A percentile compares a stretch with the other conserved stretches of the same genome.
Conservation (phyloP, 169 alveolate species). For the Babesia caballi region DNA sequence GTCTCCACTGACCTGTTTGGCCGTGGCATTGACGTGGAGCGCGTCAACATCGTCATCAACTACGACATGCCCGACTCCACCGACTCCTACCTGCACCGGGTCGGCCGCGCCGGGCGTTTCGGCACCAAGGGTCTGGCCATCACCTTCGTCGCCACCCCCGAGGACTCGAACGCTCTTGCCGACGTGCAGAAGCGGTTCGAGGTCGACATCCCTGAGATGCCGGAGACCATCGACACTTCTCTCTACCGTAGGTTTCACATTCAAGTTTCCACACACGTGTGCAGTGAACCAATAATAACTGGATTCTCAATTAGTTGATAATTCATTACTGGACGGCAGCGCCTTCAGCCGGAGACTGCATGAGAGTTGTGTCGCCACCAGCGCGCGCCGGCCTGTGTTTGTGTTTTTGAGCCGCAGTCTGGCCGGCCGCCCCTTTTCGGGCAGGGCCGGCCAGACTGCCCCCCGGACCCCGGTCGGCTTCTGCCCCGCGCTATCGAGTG, state of each 20-base stretch:
- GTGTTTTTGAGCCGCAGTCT: not conserved
- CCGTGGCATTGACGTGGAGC: slow-evolving; percentile 99
- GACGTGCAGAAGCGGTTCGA: slow-evolving; percentile 97
- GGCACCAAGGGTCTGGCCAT: slow-evolving; percentile 99
- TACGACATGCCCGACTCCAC: slow-evolving; percentile 95
- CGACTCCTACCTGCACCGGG: slow-evolving; percentile 85
- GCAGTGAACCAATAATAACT: slow-evolving; percentile 53
- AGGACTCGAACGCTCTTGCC: slow-evolving; percentile 92
- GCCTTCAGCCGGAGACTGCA: not conserved
- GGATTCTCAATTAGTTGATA: slow-evolving; percentile 22
- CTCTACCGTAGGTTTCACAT: slow-evolving; percentile 73
- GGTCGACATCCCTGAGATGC: slow-evolving; percentile 96
- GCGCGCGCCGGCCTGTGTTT: too few species aligned
- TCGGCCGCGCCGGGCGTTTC: slow-evolving; percentile 99
- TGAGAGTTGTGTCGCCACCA: too few species aligned
- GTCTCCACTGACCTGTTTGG: slow-evolving; percentile 99
- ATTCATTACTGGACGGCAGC: not conserved
- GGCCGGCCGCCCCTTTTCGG: not conserved
- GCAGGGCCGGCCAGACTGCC: not conserved
- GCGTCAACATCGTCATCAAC: slow-evolving; percentile 99
- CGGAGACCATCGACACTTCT: slow-evolving; percentile 90
- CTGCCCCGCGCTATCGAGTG: too few species aligned
- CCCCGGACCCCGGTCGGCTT: too few species aligned
- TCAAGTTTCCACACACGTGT: not conserved
- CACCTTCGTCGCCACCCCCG: slow-evolving; percentile 91